A percentile compares a stretch with the other conserved stretches of the same genome.
phyloP scores from a whole-genome alignment of 1,284 basidiomycete genomes.

The Ganoderma resinaceum region DNA sequence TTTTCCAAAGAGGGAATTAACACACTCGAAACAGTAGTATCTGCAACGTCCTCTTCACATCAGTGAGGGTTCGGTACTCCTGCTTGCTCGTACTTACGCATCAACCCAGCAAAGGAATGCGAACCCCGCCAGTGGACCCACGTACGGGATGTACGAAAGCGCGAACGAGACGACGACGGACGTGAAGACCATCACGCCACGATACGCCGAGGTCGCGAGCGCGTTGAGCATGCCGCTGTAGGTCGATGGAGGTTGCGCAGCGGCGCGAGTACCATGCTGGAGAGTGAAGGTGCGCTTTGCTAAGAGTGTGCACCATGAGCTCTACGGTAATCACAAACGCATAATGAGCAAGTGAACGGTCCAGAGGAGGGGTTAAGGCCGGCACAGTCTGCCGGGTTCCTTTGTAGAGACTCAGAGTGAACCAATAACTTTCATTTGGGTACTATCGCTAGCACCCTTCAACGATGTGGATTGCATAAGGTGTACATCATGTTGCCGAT shows the following conservation, averaged over 20 bases:
- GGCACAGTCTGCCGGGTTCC: neutral
- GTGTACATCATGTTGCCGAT: conserved; percentile 10
- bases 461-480: conserved; percentile 11
- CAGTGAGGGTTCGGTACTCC: neutral
- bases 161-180: conserved; percentile 74
- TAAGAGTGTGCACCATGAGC: conserved; percentile 74
- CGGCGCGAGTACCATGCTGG: conserved; percentile 66
- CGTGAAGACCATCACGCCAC: conserved; percentile 80
- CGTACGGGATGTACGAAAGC: conserved; percentile 66
- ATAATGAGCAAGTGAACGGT: conserved; percentile 19
- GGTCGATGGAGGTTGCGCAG: conserved; percentile 51
- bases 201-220: conserved; percentile 79
- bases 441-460: conserved; percentile 1
- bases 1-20: conserved; percentile 9
- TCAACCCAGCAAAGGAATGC: conserved; percentile 84
- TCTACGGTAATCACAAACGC: conserved; percentile 48
- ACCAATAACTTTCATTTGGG: conserved; percentile 4
- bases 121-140: conserved; percentile 68
- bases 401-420: conserved; percentile 12
- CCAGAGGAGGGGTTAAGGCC: neutral
- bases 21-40: conserved; percentile 90
- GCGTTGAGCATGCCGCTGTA: conserved; percentile 77
- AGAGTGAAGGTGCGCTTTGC: conserved; percentile 75
- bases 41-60: conserved; percentile 45
- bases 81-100: conserved; percentile 63